Evolutionary conservation across 345 rosid genomes (phyloP).

Genomic region (Moricandia moricandioides): DNA sequence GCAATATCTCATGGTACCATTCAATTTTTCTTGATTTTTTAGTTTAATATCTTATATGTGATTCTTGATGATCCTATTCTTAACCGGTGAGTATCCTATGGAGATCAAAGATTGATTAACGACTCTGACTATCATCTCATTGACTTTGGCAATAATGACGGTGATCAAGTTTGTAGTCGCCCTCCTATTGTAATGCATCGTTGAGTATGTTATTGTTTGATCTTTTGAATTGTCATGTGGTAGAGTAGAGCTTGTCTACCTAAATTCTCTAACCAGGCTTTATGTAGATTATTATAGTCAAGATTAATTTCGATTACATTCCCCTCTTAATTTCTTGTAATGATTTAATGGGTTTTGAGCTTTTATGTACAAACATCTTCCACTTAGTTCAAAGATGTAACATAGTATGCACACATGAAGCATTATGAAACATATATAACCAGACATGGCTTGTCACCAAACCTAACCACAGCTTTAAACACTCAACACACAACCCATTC

Average conservation of each 20-base stretch:
- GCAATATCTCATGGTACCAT: conserved; percentile 73
- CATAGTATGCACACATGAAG: background rate
- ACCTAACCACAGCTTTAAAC: background rate
- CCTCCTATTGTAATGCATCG: background rate
- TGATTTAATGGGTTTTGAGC: background rate
- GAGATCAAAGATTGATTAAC: conserved; percentile 51
- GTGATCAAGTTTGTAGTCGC: conserved; percentile 59
- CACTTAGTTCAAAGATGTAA: conserved; percentile 24
- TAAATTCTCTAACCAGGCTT: background rate
- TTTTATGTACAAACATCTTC: background rate
- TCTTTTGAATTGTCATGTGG: conserved; percentile 14
- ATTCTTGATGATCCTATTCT: background rate
- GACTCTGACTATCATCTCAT: conserved; percentile 49
- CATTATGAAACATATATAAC: background rate
- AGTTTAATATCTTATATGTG: background rate
- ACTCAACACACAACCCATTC: background rate
- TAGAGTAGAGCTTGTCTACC: background rate
- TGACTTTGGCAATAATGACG: conserved; percentile 68
- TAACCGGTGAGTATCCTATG: conserved; percentile 21
- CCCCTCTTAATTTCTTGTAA: background rate
- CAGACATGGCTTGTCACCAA: background rate
- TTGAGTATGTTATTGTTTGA: conserved; percentile 4
- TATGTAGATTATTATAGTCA: too few species aligned
- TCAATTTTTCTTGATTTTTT: background rate
- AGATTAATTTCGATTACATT: background rate